Base-by-base conservation (phyloP, 768 basidiomycete genomes). In the Termitomyces sp. region DNA sequence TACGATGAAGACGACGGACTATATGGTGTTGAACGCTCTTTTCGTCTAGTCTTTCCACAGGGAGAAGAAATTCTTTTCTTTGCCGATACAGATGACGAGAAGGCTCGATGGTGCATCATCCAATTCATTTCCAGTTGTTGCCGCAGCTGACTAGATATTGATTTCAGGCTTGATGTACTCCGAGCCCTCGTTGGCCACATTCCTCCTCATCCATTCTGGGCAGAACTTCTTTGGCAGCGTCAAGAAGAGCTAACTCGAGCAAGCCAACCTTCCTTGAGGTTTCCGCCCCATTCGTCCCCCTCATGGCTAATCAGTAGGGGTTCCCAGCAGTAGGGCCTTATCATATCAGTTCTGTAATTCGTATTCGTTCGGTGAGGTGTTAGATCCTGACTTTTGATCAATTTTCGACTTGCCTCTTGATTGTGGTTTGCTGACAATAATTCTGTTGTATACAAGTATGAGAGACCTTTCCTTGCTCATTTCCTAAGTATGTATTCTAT, bases 161-260 rank as follows among this genome's bases (percentile, higher is more conserved):
- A 41, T 28, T 64, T 8, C 67, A 97, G 94, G 94, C 77, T 97
- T 61, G 85, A 91, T 62, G 87, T 95, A 7, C 77, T 97, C 12
- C 81, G 83, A 51, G 90, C 92, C 0, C 77, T 96, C 37, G 85
- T 96, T 59, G 93, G 93, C 8, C 87, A 85, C 57, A 94, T 97
- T 63, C 94, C 94, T 9, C 89, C 91, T 2, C 92, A 95, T 69
- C 92, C 92, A 2, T 75, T 97, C 13, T 97, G 94, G 94, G 94
- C 88, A 3, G 94, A 96, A 74, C 75, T 96, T 39, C 70, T 93
- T 41, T 92, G 91, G 90, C 88, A 93, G 69, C 81, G 86, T 48
- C 90, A 92, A 64, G 80, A 82, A 55, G 82, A 83, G n/a, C 22
- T 54, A 18, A 44, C 60, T 12, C 62, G 57, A 41, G 57, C 33